Evolutionary conservation across 805 yeast genomes (phyloP), one percentile per base, ranked within the genome.

Genomic region (Yarrowia yakushimensis): DNA sequence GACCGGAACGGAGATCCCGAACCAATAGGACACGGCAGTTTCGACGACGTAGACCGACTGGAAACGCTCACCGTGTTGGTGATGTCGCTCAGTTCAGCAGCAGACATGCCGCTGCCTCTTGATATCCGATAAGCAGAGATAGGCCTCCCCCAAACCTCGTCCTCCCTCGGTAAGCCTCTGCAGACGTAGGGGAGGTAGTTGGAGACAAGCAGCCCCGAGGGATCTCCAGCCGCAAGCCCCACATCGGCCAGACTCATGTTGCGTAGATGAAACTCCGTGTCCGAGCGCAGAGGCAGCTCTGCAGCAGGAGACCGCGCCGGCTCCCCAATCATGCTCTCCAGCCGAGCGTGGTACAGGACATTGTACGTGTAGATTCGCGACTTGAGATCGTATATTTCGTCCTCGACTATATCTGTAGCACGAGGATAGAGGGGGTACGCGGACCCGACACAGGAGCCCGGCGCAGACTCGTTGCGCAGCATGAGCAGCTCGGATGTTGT

Each of bases 351-450:
- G 22, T 39, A 55, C 4, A 55, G 27, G 27, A 55, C 61, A 18
- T 55, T 55, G 61, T 39, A 55, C 3, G 61, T 55, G 30, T 55
- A 55, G n/a, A 55, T 41, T 23, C 61, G 8, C 12, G 48, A 39
- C 39, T 55, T 55, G 48, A 55, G 48, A 31, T 55, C 61, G 46
- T 39, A 55, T 36, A 41, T 28, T 17, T 55, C 61, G 20, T 55
- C 61, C 30, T 55, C 39, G 17, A 52, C 36, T 17, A 73, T 66
- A 23, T 73, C 74, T 1, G 63, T 34, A 5, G 64, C 55, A 13
- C 20, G 28, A 8, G 61, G 61, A 11, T 39, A 39, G 30, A 31
- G 48, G 3, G 48, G 61, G 30, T 39, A 55, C 5, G 45, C 1
- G 3, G 43, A 52, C 0, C 59, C 43, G 25, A 25, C 33, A 13